These are phyloP conservation scores for Camellia sinensis DNA, from an alignment of 148 eudicot species.

Conservation along the genomic window DNA sequence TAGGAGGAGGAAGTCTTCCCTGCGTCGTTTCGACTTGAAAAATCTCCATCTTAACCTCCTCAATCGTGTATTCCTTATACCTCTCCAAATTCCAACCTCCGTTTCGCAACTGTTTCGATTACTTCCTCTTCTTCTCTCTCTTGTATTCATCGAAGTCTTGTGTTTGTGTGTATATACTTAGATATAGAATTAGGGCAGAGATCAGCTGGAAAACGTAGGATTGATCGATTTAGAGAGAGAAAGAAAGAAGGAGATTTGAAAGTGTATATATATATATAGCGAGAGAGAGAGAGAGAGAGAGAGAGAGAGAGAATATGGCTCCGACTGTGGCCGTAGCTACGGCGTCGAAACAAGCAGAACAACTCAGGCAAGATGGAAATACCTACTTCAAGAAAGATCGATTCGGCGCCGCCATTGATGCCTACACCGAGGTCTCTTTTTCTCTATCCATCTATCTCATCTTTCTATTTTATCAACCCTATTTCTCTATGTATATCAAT, in stretches of 20 bases:
- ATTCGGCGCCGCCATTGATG: slow-evolving; percentile 92
- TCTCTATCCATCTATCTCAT: neutral
- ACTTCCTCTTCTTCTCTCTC: neutral
- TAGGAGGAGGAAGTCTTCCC: neutral
- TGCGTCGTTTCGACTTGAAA: no score
- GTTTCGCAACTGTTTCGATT: no score
- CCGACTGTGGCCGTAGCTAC: slow-evolving; percentile 22
- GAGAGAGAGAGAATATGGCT: slow-evolving; percentile 36
- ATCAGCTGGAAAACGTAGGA: neutral
- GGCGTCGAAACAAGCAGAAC: slow-evolving; percentile 65
- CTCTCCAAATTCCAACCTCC: neutral
- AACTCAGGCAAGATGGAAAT: slow-evolving; percentile 67
- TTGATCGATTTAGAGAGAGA: neutral
- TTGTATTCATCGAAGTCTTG: neutral
- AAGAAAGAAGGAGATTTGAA: neutral
- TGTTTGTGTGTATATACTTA: neutral
- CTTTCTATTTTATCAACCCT: neutral
- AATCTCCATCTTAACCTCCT: no score
- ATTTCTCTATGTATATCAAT: neutral
- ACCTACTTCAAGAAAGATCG: slow-evolving; percentile 52
- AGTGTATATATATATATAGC: neutral
- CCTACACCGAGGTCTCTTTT: slow-evolving; percentile 72
- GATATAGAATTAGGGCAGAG: neutral
- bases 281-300: neutral
- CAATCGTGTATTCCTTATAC: no score